Base-by-base conservation (phyloP, 805 yeast genomes). In the Starmera pachycereana region DNA sequence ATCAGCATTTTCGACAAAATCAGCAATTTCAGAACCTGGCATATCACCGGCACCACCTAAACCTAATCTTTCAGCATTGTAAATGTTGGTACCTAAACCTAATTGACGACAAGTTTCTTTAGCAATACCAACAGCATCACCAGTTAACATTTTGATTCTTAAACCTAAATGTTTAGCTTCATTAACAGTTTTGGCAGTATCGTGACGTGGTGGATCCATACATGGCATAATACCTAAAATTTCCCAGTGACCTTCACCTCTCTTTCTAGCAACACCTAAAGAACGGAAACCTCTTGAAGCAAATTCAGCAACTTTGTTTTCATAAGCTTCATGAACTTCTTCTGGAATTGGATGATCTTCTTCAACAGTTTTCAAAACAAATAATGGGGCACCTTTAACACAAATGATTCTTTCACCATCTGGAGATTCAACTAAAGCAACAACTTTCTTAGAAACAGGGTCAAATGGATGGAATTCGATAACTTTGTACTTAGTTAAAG, bases 71-170 rank as follows among this genome's bases (percentile, higher is more conserved):
- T 88, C 96, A 60, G 96, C 96, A 66, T 88, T 88, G 76, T 85
- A 88, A 61, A 88, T 87, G 82, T 86, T 86, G 57, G 94, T 83
- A 71, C 96, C 96, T 57, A 88, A 73, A 67, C 96, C 96, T 66
- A 88, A 78, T 77, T 88, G 96, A 71, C 96, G 84, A 72, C 95
- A 86, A 65, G 96, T 88, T 75, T 88, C 96, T 78, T 87, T 84
- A 61, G 96, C 96, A 71, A 88, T 88, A 78, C 96, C 96, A 62
- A 88, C 96, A 67, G 96, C 96, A 73, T 88, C 96, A 80, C 96
- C 96, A 71, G 96, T 88, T 67, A 88, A 80, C 96, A 88, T 88
- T 82, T 88, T 88, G 57, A 88, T 92, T 71, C 92, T 81, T 63
- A 88, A 77, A 78, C 96, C 96, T 61, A 88, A 78, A 54, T 71